These are phyloP conservation scores for Vitis hybrid DNA, from an alignment of 177 flowering plant genomes.

Conservation along the genomic window DNA sequence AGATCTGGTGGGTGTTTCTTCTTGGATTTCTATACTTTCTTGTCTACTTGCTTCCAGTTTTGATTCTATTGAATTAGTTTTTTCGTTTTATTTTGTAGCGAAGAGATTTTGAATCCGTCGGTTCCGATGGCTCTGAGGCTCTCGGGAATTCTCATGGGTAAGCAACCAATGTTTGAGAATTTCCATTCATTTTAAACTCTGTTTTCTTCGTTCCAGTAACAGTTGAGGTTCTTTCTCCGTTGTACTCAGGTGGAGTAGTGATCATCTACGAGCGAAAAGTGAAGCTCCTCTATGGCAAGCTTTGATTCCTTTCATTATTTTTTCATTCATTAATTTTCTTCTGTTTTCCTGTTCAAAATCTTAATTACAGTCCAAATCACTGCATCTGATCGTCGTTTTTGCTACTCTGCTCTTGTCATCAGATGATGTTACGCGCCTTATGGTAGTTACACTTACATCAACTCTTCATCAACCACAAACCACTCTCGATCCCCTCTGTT, in stretches of 20 bases:
- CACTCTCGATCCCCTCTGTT: background rate
- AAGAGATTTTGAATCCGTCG: slow-evolving; percentile 85
- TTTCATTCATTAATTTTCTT: background rate
- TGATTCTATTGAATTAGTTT: background rate
- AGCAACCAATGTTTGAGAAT: background rate
- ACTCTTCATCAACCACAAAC: background rate
- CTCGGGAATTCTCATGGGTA: slow-evolving; percentile 98
- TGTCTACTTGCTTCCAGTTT: background rate
- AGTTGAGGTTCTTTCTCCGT: background rate
- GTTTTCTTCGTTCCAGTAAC: background rate
- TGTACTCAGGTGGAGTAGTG: slow-evolving; percentile 86
- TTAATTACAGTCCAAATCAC: background rate
- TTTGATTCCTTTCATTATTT: background rate
- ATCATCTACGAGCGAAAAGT: slow-evolving; percentile 92
- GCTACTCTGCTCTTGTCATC: slow-evolving; percentile 11
- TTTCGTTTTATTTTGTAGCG: slow-evolving; percentile 42
- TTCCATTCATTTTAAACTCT: background rate
- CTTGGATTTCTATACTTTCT: background rate
- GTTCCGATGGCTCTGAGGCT: slow-evolving; percentile 96
- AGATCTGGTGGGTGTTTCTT: slow-evolving; percentile 59
- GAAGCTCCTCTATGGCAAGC: slow-evolving; percentile 75
- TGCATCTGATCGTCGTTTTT: background rate
- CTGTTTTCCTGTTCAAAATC: background rate
- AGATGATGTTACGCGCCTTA: slow-evolving; percentile 80
- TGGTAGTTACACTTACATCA: slow-evolving; percentile 40